These are phyloP conservation scores for Prunus kanzakura DNA, from an alignment of 306 rosid species.

Conservation along the genomic window DNA sequence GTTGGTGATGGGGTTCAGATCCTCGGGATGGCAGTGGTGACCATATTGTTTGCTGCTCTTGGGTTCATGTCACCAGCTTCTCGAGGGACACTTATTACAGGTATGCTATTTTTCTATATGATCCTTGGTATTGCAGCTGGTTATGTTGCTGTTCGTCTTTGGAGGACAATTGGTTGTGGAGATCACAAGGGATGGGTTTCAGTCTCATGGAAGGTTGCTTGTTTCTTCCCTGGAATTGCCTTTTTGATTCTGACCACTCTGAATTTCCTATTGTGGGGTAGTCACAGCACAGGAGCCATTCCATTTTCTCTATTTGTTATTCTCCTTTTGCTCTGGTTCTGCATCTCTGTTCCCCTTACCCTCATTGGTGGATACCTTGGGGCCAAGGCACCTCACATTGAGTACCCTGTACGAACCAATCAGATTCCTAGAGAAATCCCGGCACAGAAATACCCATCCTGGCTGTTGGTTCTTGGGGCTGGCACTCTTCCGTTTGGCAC, in stretches of 20 bases:
- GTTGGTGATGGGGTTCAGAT: constrained; percentile 95
- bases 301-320: constrained; percentile 81
- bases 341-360: constrained; percentile 91
- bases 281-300: constrained; percentile 96
- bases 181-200: constrained; percentile 82
- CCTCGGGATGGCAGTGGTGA: constrained; percentile 96
- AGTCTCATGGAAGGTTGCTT: constrained; percentile 78
- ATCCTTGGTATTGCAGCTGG: constrained; percentile 92
- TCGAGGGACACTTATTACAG: constrained; percentile 84
- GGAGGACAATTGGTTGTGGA: constrained; percentile 77
- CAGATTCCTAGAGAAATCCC: constrained; percentile 94
- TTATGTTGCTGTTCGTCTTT: constrained; percentile 89
- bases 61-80: constrained; percentile 99
- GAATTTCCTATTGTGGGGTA: constrained; percentile 92
- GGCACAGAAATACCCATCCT: constrained; percentile 82
- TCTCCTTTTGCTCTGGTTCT: constrained; percentile 86
- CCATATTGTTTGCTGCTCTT: constrained; percentile 91
- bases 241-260: constrained; percentile 74
- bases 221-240: constrained; percentile 97
- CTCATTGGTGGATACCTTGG: constrained; percentile 86
- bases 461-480: constrained; percentile 93
- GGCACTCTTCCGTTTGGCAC: constrained; percentile 97
- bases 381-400: constrained; percentile 80
- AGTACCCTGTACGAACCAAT: constrained; percentile 85
- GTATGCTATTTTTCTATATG: constrained; percentile 91